A percentile compares a stretch with the other conserved stretches of the same genome.
Evolutionary conservation across 176 grass and related monocot species (phyloP).

Genomic region (Thalia dealbata): DNA sequence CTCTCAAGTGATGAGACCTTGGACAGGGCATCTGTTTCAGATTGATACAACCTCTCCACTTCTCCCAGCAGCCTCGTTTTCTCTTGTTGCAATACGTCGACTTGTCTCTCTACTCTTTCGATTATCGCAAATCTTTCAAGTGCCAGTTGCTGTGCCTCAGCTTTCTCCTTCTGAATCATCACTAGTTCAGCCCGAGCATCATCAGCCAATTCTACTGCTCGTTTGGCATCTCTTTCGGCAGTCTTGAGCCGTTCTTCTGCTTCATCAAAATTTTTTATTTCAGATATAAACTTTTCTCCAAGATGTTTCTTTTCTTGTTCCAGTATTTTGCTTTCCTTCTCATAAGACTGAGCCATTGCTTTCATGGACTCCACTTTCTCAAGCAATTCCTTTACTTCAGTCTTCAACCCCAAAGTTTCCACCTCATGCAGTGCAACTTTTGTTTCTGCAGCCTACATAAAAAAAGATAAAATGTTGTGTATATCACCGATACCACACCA

Average conservation of each 20-base stretch:
- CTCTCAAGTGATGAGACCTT: conserved; percentile 51
- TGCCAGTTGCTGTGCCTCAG: conserved; percentile 38
- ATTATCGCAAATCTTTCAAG: conserved; percentile 54
- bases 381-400: conserved; percentile 59
- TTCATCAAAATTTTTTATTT: conserved; percentile 62
- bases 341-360: conserved; percentile 35
- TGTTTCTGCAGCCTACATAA: conserved; percentile 40
- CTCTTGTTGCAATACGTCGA: conserved; percentile 46
- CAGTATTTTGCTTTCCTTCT: conserved; percentile 57
- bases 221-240: conserved; percentile 56
- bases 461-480: neutral
- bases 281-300: conserved; percentile 53
- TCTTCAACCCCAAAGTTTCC: conserved; percentile 45
- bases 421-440: conserved; percentile 32
- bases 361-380: conserved; percentile 45
- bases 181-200: conserved; percentile 41
- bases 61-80: conserved; percentile 42
- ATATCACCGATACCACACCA: neutral
- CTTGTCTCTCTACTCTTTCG: conserved; percentile 48
- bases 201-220: conserved; percentile 42
- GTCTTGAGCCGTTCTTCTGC: conserved; percentile 36
- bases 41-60: conserved; percentile 41
- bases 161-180: conserved; percentile 44
- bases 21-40: conserved; percentile 42
- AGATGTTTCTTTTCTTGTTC: conserved; percentile 82